Evolutionary conservation across 2,329 filamentous ascomycete species (phyloP).

Genomic region (Colletotrichum lupini): DNA sequence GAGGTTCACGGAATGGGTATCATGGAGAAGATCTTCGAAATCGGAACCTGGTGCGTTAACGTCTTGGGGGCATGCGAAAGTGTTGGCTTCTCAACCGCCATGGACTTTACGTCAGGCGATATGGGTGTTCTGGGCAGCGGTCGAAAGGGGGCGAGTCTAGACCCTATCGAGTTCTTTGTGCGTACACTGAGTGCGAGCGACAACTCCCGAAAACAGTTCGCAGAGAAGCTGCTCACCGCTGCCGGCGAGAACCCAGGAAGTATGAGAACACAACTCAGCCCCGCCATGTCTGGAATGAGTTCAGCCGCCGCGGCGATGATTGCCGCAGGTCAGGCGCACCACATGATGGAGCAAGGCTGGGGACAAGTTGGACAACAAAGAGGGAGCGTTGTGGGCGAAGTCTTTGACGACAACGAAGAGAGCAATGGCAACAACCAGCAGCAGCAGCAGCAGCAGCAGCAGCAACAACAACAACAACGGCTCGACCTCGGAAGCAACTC

Average conservation of each 20-base stretch:
- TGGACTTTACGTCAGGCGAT: slow-evolving; percentile 47
- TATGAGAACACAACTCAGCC: slow-evolving; percentile 48
- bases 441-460: background rate
- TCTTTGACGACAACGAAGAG: slow-evolving; percentile 30
- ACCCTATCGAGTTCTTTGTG: slow-evolving; percentile 57
- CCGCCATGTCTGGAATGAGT: slow-evolving; percentile 38
- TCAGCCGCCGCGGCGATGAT: slow-evolving; percentile 21
- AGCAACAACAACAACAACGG: background rate
- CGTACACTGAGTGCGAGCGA: slow-evolving; percentile 55
- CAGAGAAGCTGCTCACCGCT: slow-evolving; percentile 54
- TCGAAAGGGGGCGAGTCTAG: slow-evolving; percentile 46
- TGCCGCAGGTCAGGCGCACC: background rate
- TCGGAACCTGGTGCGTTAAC: slow-evolving; percentile 57
- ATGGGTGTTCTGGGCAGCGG: slow-evolving; percentile 46
- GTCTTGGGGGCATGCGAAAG: slow-evolving; percentile 51
- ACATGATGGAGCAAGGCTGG: slow-evolving; percentile 16
- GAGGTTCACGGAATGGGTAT: slow-evolving; percentile 62
- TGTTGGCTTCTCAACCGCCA: slow-evolving; percentile 39
- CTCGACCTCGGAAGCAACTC: slow-evolving; percentile 15
- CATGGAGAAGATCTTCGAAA: slow-evolving; percentile 62
- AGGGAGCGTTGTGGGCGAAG: slow-evolving; percentile 24
- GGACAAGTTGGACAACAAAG: slow-evolving; percentile 9
- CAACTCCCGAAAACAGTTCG: slow-evolving; percentile 55
- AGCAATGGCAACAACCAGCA: background rate
- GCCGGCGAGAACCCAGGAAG: slow-evolving; percentile 52